These are phyloP conservation scores for Aspergillus ochraceus DNA, from an alignment of 2,329 filamentous ascomycete genomes.

Conservation along the genomic window DNA sequence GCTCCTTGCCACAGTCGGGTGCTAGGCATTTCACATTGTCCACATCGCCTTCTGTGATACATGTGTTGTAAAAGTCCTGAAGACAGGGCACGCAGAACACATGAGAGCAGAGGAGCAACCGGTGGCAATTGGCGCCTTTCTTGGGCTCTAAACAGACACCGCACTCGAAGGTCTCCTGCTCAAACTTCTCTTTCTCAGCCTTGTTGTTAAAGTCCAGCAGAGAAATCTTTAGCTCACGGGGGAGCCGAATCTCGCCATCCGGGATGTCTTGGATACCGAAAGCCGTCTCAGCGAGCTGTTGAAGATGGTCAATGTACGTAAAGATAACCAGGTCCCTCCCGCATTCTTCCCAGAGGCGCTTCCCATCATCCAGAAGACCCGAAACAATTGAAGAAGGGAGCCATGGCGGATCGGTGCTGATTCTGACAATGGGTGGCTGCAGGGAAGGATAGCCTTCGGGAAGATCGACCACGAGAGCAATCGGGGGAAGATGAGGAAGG, in stretches of 20 bases:
- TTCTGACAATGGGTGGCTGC: slow-evolving; percentile 50
- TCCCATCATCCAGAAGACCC: slow-evolving; percentile 49
- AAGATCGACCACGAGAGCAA: slow-evolving; percentile 54
- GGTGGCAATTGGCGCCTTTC: slow-evolving; percentile 79
- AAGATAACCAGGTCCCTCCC: slow-evolving; percentile 58
- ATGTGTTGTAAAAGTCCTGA: slow-evolving; percentile 84
- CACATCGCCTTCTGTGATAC: slow-evolving; percentile 82
- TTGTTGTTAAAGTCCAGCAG: slow-evolving; percentile 77
- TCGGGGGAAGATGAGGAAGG: slow-evolving; percentile 57
- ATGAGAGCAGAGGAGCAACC: slow-evolving; percentile 79
- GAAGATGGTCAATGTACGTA: slow-evolving; percentile 60
- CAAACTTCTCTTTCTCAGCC: slow-evolving; percentile 72
- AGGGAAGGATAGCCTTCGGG: slow-evolving; percentile 58
- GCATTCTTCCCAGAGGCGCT: slow-evolving; percentile 60
- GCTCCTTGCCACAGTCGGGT: slow-evolving; percentile 72
- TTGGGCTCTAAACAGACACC: slow-evolving; percentile 89
- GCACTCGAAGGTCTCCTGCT: slow-evolving; percentile 82
- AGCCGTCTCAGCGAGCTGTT: slow-evolving; percentile 56
- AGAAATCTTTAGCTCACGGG: slow-evolving; percentile 60
- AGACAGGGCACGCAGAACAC: slow-evolving; percentile 90
- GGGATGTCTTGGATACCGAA: slow-evolving; percentile 50
- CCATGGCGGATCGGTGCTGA: slow-evolving; percentile 55
- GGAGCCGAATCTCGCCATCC: slow-evolving; percentile 48
- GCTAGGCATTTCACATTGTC: slow-evolving; percentile 75
- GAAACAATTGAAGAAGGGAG: slow-evolving; percentile 47